Base-by-base conservation (phyloP, 176 grass and related monocot species). In the Pharus latifolius region DNA sequence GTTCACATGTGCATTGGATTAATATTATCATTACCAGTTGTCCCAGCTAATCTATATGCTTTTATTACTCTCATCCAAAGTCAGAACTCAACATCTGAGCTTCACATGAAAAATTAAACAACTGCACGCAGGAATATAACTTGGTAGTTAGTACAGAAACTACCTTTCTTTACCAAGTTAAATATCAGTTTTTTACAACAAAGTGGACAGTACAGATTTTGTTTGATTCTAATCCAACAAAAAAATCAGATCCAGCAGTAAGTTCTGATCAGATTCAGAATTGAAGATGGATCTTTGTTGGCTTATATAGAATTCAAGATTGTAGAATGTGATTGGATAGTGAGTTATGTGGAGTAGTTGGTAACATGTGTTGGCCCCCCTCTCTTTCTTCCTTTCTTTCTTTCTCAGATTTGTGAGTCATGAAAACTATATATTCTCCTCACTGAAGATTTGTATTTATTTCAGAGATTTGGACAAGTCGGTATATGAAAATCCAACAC, bases 211-310 rank as follows among this genome's bases (percentile, higher is more conserved):
- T 22, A 35, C 69, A 64, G 58, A 54, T 14, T 63, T 54, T 17
- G 7, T 46, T 31, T 73, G 51, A 73, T 73, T 63, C 67, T 60
- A 67, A 50, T 35, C 56, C 69, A 56, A 49, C 38, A 65, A 46
- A 72, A 46, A 72, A 57, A 28, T 52, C 9, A 85, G 69, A 79
- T 85, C 69, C 69, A 75, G 63, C 77, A 76, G 58, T 70, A 62
- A 80, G 76, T 85, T 46, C 72, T 72, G 65, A 59, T 47, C 50
- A 72, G 83, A 77, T 86, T 71, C 78, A 81, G 77, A 64, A 70
- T 81, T 86, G 41, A 86, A 77, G 83, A 81, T 81, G 78, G 83
- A 77, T 81, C 78, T 81, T 76, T 49, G 65, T 53, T 76, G 83
- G 78, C 78, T 81, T 70, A 72, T 72, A 65, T 66, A 57, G 41